Evolutionary conservation across 176 grass and related monocot genomes (phyloP).

Genomic region (Ampelocalamus luodianensis): DNA sequence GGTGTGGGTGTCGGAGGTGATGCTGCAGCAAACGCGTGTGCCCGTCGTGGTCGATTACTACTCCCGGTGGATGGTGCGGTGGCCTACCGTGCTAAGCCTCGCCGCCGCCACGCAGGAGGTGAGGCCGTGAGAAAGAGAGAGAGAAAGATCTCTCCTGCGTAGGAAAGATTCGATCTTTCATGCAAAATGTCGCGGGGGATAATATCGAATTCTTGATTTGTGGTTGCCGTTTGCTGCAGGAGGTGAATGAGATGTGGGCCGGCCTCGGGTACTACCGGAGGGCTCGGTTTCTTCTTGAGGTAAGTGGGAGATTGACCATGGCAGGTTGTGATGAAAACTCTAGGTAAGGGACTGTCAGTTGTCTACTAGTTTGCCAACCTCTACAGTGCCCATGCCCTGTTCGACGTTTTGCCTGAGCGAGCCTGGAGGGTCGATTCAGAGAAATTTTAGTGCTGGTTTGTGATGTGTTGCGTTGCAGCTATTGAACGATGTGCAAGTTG

Average conservation of each 20-base stretch:
- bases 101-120: constrained; percentile 93
- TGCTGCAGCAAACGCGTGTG: constrained; percentile 98
- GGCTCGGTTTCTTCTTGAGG: constrained; percentile 95
- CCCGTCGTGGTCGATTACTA: constrained; percentile 81
- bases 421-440: not conserved
- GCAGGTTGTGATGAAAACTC: not conserved
- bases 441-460: not conserved
- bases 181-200: not conserved
- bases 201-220: constrained; percentile 4
- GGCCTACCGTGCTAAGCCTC: constrained; percentile 80
- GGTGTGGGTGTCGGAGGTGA: constrained; percentile 97
- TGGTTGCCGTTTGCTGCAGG: constrained; percentile 56
- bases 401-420: constrained; percentile 37
- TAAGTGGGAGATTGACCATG: constrained; percentile 26
- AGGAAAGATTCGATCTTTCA: constrained; percentile 5
- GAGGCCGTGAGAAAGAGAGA: not conserved
- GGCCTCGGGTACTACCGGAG: constrained; percentile 94
- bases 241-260: constrained; percentile 97
- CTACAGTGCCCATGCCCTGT: not conserved
- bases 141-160: not conserved
- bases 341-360: not conserved
- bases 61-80: constrained; percentile 84
- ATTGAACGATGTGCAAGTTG: not conserved
- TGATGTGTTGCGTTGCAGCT: not conserved
- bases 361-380: not conserved